Evolutionary conservation across 495 filamentous ascomycete species (phyloP).

Genomic region (Aspergillus heteromorphus): DNA sequence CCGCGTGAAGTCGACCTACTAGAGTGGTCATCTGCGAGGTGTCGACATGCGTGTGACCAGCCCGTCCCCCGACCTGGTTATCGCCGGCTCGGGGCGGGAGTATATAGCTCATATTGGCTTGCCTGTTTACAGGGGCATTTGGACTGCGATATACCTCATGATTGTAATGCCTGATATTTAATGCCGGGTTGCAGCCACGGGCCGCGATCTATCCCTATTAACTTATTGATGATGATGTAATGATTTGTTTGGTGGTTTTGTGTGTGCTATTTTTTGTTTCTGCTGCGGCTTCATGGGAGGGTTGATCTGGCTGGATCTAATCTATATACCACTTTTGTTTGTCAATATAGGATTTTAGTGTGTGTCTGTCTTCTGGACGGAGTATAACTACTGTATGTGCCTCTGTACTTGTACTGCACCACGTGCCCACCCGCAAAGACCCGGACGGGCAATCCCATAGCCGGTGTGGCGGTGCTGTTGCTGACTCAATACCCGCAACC

Average conservation of each 20-base stretch:
- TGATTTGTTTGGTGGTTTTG: background rate
- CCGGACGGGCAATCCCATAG: slow-evolving; percentile 23
- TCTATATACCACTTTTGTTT: no score
- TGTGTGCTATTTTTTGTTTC: background rate
- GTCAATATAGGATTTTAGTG: no score
- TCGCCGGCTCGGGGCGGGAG: background rate
- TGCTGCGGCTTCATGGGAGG: no score
- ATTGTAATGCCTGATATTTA: slow-evolving; percentile 2
- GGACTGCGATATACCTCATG: background rate
- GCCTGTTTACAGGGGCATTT: background rate
- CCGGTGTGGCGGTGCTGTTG: slow-evolving; percentile 23
- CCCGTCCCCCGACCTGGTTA: background rate
- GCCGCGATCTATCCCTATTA: background rate
- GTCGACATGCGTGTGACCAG: background rate
- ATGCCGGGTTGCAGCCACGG: background rate
- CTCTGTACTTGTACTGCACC: slow-evolving; percentile 5
- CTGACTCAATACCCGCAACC: background rate
- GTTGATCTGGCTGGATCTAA: background rate
- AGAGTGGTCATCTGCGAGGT: background rate
- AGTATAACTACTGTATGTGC: no score
- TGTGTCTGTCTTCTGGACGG: no score
- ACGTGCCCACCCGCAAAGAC: slow-evolving; percentile 19
- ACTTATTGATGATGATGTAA: background rate
- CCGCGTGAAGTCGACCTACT: background rate
- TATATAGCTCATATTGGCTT: background rate